A percentile compares a stretch with the other conserved stretches of the same genome.
phyloP scores from a whole-genome alignment of 495 filamentous ascomycete species.

The Elaphomyces granulatus region DNA sequence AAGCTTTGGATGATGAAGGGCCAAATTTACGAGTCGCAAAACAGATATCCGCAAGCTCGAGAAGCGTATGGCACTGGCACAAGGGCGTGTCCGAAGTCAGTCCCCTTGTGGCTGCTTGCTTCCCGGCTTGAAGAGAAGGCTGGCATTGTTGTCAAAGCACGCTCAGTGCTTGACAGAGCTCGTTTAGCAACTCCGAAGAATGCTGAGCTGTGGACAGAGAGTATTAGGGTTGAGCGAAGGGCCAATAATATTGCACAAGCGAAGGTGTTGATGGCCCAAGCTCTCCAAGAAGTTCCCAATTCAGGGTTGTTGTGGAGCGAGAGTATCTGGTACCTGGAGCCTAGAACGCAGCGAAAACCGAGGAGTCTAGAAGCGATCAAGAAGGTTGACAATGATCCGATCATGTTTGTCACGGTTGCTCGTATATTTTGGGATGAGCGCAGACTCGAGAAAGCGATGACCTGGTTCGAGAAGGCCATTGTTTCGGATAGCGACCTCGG shows the following conservation, averaged over 20 bases:
- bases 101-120: constrained; percentile 80
- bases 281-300: constrained; percentile 77
- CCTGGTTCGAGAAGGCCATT: constrained; percentile 94
- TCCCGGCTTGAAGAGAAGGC: constrained; percentile 74
- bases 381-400: constrained; percentile 84
- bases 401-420: constrained; percentile 63
- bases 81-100: constrained; percentile 66
- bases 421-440: constrained; percentile 68
- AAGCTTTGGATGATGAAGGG: constrained; percentile 99
- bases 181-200: constrained; percentile 73
- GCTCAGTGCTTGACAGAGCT: constrained; percentile 81
- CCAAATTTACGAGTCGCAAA: constrained; percentile 78
- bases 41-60: constrained; percentile 65
- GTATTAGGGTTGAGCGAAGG: constrained; percentile 81
- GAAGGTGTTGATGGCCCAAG: constrained; percentile 80
- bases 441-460: constrained; percentile 76
- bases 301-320: constrained; percentile 88
- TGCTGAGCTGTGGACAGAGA: constrained; percentile 78
- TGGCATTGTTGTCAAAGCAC: constrained; percentile 77
- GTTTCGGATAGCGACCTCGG: constrained; percentile 72
- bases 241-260: constrained; percentile 72
- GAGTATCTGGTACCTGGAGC: constrained; percentile 85
- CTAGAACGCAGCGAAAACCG: constrained; percentile 80
- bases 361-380: constrained; percentile 87
- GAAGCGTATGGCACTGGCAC: constrained; percentile 87